These are phyloP conservation scores for Paecilomyces sp. DNA, from an alignment of 2,329 filamentous ascomycete genomes.

Conservation along the genomic window DNA sequence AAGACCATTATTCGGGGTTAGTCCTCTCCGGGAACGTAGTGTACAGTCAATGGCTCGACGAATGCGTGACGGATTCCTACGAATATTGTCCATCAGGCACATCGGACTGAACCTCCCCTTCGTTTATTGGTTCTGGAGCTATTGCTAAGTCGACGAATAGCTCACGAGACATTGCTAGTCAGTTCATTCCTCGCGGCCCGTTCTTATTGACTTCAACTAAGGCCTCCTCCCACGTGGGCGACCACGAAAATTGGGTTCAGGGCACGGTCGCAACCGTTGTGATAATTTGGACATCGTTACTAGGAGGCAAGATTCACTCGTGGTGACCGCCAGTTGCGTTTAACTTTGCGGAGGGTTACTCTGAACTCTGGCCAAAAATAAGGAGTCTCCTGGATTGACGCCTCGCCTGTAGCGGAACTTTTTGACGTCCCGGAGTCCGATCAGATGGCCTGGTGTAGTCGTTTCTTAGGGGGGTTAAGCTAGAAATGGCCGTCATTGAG, in stretches of 20 bases:
- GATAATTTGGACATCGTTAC: not conserved
- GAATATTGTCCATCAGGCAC: too few relatives aligned
- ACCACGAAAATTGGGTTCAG: not conserved
- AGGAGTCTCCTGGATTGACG: not conserved
- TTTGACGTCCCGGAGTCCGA: not conserved
- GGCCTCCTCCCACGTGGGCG: not conserved
- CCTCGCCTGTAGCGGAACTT: not conserved
- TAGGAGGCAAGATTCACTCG: not conserved
- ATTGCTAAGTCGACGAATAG: not conserved
- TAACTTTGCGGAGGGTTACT: not conserved
- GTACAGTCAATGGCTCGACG: too few relatives aligned
- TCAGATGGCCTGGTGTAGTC: not conserved
- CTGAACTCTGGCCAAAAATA: not conserved
- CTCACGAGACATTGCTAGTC: not conserved
- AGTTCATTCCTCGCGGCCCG: not conserved
- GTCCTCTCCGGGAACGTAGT: not conserved
- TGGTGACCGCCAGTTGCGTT: not conserved
- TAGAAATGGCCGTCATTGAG: not conserved
- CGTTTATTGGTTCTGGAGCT: too few relatives aligned
- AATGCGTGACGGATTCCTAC: too few relatives aligned
- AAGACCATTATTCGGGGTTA: not conserved
- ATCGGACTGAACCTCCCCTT: too few relatives aligned
- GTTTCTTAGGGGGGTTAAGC: too few relatives aligned
- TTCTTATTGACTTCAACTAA: not conserved
- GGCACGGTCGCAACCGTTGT: not conserved